Evolutionary conservation across 257 asterid species (phyloP).

Genomic region (Solanum virginianum): DNA sequence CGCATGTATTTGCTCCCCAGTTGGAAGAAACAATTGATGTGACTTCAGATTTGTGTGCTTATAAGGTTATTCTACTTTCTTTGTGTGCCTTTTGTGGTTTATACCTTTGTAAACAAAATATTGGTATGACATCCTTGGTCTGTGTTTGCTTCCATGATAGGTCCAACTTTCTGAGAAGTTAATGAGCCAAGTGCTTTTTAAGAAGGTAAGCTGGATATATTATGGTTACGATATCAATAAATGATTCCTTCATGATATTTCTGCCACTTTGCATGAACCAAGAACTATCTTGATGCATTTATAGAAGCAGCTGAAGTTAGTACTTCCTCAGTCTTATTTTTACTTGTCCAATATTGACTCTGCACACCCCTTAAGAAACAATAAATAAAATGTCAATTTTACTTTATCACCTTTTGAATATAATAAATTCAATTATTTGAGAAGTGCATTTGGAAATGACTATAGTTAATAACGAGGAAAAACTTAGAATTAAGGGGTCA

Average conservation of each 20-base stretch:
- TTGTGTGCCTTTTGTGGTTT: not conserved
- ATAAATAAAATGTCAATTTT: no score
- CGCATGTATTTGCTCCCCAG: conserved; percentile 89
- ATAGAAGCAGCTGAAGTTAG: not conserved
- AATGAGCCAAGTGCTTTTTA: conserved; percentile 82
- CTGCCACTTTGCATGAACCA: not conserved
- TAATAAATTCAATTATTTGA: no score
- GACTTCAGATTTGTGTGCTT: conserved; percentile 97
- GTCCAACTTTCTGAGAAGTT: conserved; percentile 90
- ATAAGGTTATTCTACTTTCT: conserved; percentile 41
- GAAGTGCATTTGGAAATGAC: no score
- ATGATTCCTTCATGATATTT: not conserved
- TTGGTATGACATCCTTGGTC: conserved; percentile 3
- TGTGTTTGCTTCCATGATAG: conserved; percentile 24
- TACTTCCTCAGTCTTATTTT: no score
- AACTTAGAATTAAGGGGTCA: no score
- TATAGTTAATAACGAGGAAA: no score
- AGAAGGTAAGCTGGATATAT: conserved; percentile 48
- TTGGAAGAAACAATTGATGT: conserved; percentile 92
- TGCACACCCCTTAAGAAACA: no score
- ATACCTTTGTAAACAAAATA: not conserved
- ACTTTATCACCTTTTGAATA: no score
- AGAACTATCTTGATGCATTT: not conserved
- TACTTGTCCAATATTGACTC: no score
- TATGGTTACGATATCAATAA: not conserved